Base-by-base conservation (phyloP, 345 rosid species). In the Brassica nigra region DNA sequence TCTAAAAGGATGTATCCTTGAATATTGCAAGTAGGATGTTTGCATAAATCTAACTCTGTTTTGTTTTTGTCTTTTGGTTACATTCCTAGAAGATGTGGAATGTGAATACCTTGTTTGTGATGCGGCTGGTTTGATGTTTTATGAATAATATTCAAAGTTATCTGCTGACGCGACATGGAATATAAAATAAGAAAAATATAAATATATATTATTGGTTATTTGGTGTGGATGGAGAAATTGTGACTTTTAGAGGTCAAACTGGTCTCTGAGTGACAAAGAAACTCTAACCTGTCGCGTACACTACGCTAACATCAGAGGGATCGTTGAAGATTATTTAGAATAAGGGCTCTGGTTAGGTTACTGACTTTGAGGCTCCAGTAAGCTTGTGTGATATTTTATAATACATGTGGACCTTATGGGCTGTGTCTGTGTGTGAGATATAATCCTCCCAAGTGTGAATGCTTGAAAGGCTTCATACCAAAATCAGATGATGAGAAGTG, bases 401-500 rank as follows among this genome's bases (percentile, higher is more conserved):
- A 80, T 70, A 47, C 5, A 58, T 81, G 81, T 76, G 81, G 81
- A 76, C 84, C 81, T 65, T 71, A 4, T 67, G 84, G 84, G 27
- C 27, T 81, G 49, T 81, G 84, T 72, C 73, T 70, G 16, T 58
- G 69, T 72, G 73, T 70, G 16, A 66, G 73, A 30, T 64, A 58
- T 4, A 29, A 0, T 18, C 15, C 61, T 58, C 78, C 75, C 4
- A 52, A 2, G 69, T 76, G 84, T 27, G 66, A 67, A 11, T 72
- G 84, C 75, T 66, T 76, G 28, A 81, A 76, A 81, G 84, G 84
- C 61, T 76, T 81, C 4, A 66, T 55, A 33, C 84, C 84, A 54
- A 76, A 71, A 27, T 76, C 80, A 39, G 62, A 14, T 18, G 66
- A 55, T 18, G 66, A 55, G 44, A 80, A 80, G 34, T 76, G 84